Base-by-base conservation (phyloP, 1,284 basidiomycete species). In the Macrocybe sp. region DNA sequence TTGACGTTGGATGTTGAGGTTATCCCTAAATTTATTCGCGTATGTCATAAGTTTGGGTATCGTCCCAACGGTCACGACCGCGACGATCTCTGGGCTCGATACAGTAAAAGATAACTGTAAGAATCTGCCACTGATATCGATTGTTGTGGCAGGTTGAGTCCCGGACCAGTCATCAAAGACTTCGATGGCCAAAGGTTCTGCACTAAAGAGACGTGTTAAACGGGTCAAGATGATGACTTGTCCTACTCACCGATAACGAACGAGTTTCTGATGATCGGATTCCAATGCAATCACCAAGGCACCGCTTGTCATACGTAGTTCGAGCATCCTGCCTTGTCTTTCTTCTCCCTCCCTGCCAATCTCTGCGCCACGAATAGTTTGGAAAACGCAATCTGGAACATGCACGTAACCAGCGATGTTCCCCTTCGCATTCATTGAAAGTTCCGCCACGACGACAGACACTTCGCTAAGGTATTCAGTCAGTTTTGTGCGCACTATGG, bases 91-190 rank as follows among this genome's bases (percentile, higher is more conserved):
- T 16, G 84, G 79, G 22, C 90, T 89, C 40, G 75, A 73, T 32
- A 95, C 81, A 1, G 79, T 78, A 63, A 93, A 93, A 10, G 85
- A 80, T 8, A 96, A 75, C 12, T 76, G 76, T 4, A 94, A 72
- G n/a, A 80, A 81, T 4, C 75, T 74, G 31, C 22, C 4, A 4
- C 4, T 22, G 22, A 22, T 78, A 72, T 34, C 71, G 65, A n/a
- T 72, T 64, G 38, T 71, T 58, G 10, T 65, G 52, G 30, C 64
- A 57, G 2, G 70, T 57, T 10, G 69, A 65, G 47, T 72, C 43
- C 70, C 69, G 4, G 79, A 80, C 92, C 92, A 95, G 59, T 95
- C 89, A 57, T 96, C 92, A 52, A 75, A 80, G 38, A 93, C 81
- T 42, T 80, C 78, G 44, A 93, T 78, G 48, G 79, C 73, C 30